Base-by-base conservation (phyloP, 2,329 filamentous ascomycete genomes). In the Epichloe festucae region DNA sequence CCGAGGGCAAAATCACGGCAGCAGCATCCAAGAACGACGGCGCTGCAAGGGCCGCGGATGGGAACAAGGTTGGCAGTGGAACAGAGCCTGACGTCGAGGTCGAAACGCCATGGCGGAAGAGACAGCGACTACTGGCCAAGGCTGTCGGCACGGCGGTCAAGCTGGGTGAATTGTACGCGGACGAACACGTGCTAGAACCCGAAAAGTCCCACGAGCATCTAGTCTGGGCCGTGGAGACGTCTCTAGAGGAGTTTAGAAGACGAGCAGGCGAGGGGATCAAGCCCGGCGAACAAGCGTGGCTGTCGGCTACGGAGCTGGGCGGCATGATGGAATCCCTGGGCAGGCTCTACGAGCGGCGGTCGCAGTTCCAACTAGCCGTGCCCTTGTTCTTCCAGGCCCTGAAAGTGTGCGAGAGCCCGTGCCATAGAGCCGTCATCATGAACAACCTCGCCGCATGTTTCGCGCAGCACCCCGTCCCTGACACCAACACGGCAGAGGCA, bases 381-480 rank as follows among this genome's bases (percentile, higher is more conserved):
- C 89, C 90, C 3, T 74, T 96, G 34, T 95, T 90, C 65, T 80
- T 96, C 60, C 89, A 94, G 62, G 88, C 90, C 5, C 73, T 95
- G 36, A 77, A 82, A 17, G 69, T 93, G 45, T 84, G 64, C 75
- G 80, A 68, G 21, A 70, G 71, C 27, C 76, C 74, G 34, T 96
- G 90, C 64, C 89, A 95, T 64, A 82, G 85, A 48, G 85, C 88
- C 31, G 76, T 90, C 14, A 73, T 96, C 63, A 94, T 91, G 87
- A 90, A 89, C 71, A 91, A 91, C 65, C 75, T 91, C 53, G 79
- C 87, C 7, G 81, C 79, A 38, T 82, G 81, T 45, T 80, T 91
- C 54, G 84, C 83, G 3, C 85, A 88, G 65, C 84, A 83, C 55
- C 76, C 76, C 8, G 58, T 75, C 49, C 65, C 66, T 49, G 54